A percentile compares a stretch with the other conserved stretches of the same genome.
These are phyloP conservation scores for Exophiala aquamarina DNA, from an alignment of 2,329 filamentous ascomycete genomes.

Conservation along the genomic window DNA sequence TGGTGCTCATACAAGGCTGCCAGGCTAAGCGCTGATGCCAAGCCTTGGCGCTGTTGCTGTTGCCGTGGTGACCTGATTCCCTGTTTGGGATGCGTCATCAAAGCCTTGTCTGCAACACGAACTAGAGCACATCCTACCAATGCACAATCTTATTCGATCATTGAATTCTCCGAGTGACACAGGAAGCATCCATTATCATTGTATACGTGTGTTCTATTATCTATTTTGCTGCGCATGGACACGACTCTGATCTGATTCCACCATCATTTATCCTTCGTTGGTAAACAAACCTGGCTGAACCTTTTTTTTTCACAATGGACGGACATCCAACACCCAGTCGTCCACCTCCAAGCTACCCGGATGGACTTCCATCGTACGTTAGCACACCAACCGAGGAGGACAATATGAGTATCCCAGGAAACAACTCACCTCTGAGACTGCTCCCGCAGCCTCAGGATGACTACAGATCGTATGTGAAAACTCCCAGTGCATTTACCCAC, in stretches of 20 bases:
- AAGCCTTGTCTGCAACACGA: too few relatives aligned
- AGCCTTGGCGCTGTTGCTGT: too few relatives aligned
- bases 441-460: constrained; percentile 42
- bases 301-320: constrained; percentile 19
- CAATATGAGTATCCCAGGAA: constrained; percentile 33
- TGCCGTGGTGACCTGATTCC: too few relatives aligned
- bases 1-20: too few relatives aligned
- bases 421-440: constrained; percentile 46
- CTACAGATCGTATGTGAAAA: constrained; percentile 40
- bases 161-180: constrained; percentile 11
- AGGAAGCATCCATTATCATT: constrained; percentile 1
- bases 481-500: constrained; percentile 19
- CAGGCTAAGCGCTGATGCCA: too few relatives aligned
- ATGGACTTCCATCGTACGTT: constrained; percentile 45
- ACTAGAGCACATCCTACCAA: too few relatives aligned
- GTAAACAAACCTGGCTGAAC: constrained; percentile 17
- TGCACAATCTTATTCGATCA: constrained; percentile 5
- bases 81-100: too few relatives aligned
- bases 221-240: constrained; percentile 17
- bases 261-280: constrained; percentile 1
- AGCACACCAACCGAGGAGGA: constrained; percentile 31
- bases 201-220: constrained; percentile 2
- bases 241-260: constrained; percentile 14
- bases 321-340: constrained; percentile 27
- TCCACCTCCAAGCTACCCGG: constrained; percentile 37